phyloP scores from a whole-genome alignment of 495 filamentous ascomycete genomes.

The Daldinia bambusicola region DNA sequence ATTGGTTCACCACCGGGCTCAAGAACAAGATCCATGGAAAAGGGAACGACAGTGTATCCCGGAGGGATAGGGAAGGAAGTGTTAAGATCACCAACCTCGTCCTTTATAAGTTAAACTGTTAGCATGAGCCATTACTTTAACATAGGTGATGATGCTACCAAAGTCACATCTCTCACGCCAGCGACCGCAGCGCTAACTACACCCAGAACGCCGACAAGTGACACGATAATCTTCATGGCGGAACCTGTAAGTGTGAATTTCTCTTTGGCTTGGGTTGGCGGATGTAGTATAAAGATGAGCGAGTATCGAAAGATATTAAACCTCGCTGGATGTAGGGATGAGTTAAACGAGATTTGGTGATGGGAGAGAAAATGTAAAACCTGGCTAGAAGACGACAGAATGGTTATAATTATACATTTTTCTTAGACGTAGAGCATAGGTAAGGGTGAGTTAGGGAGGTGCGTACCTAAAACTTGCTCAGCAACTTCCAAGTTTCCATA shows the following conservation, averaged over 20 bases:
- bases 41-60: conserved; percentile 29
- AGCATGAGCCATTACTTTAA: background rate
- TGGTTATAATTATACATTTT: too few species aligned
- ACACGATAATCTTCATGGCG: conserved; percentile 23
- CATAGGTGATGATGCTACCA: background rate
- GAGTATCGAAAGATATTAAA: too few species aligned
- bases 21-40: conserved; percentile 29
- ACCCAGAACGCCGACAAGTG: background rate
- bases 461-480: background rate
- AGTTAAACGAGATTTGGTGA: too few species aligned
- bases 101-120: background rate
- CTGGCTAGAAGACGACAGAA: background rate
- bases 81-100: background rate
- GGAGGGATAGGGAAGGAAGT: background rate
- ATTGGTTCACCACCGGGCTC: conserved; percentile 27
- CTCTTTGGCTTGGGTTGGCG: background rate
- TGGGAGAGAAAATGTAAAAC: background rate
- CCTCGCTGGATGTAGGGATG: too few species aligned
- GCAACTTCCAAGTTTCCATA: background rate
- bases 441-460: background rate
- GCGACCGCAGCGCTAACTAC: background rate
- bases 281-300: background rate
- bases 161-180: background rate
- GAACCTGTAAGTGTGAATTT: background rate
- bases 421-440: too few species aligned